Evolutionary conservation across 345 rosid species (phyloP).

Genomic region (Citrus cavaleriei): DNA sequence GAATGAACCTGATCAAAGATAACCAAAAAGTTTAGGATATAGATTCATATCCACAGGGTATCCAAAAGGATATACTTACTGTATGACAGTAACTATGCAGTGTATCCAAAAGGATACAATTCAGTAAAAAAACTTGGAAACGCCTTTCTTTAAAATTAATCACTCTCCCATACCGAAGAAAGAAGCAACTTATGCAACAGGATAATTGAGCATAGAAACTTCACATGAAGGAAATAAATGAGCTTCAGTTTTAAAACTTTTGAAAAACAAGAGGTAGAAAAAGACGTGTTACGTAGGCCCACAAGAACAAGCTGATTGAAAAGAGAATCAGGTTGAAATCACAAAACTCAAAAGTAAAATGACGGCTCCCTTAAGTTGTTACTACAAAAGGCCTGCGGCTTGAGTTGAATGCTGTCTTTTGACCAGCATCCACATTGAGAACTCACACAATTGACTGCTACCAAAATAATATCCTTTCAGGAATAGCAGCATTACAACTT

Average conservation of each 20-base stretch:
- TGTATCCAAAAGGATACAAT: background rate
- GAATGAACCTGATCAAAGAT: constrained; percentile 64
- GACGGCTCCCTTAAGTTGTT: background rate
- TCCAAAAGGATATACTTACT: background rate
- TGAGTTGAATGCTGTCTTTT: background rate
- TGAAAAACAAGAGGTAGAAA: background rate
- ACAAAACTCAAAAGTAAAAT: background rate
- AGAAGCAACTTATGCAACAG: background rate
- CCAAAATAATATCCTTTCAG: background rate
- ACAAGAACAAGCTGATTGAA: background rate
- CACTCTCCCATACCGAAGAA: background rate
- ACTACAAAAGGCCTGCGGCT: background rate
- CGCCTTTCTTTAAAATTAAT: background rate
- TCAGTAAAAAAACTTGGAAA: background rate
- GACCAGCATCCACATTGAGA: background rate
- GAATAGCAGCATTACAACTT: background rate
- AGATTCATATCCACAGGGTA: background rate
- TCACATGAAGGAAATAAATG: background rate
- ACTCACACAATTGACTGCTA: background rate
- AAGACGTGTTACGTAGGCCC: background rate
- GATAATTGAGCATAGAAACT: background rate
- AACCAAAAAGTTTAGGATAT: background rate
- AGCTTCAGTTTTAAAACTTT: background rate
- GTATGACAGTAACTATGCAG: background rate
- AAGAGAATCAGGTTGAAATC: background rate